These are phyloP conservation scores for Heterobasidion parviporum DNA, from an alignment of 1,284 basidiomycete species.

Conservation along the genomic window DNA sequence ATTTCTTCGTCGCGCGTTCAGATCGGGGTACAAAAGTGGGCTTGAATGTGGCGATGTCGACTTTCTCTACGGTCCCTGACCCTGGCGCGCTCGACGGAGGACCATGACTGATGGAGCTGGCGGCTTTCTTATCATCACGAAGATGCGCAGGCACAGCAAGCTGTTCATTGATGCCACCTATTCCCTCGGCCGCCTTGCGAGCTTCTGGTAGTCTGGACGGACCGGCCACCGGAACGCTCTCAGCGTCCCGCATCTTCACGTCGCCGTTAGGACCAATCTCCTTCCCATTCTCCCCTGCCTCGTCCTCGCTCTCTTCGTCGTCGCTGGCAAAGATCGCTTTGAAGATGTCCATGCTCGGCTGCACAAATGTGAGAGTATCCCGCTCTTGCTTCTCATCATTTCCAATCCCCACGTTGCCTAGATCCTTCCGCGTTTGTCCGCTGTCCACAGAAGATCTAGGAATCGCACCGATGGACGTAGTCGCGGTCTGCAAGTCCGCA, in stretches of 20 bases:
- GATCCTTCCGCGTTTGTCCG: constrained; percentile 30
- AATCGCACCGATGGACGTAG: not conserved
- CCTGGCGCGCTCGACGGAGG: constrained; percentile 8
- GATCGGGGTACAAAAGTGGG: constrained; percentile 71
- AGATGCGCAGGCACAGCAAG: constrained; percentile 8
- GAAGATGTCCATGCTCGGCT: constrained; percentile 89
- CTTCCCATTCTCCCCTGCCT: constrained; percentile 52
- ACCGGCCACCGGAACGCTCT: constrained; percentile 1
- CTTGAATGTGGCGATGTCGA: constrained; percentile 64
- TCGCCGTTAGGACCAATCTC: constrained; percentile 19
- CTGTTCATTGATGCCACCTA: not conserved
- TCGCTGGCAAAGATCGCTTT: constrained; percentile 93
- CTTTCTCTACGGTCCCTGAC: constrained; percentile 21
- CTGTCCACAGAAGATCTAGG: not conserved
- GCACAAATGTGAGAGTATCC: constrained; percentile 81
- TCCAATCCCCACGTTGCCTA: constrained; percentile 76
- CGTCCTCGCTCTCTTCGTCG: constrained; percentile 72
- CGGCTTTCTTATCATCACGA: constrained; percentile 4
- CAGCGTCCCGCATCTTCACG: constrained; percentile 10
- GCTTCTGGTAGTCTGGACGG: not conserved
- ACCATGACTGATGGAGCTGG: constrained; percentile 2
- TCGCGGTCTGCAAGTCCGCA: constrained; percentile 10
- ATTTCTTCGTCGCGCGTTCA: constrained; percentile 21
- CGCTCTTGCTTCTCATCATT: constrained; percentile 83
- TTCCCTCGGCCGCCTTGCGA: not conserved